A percentile compares a stretch with the other conserved stretches of the same genome.
These are phyloP conservation scores for Skeletonema grethae DNA, from an alignment of 108 stramenopile species.

Conservation along the genomic window DNA sequence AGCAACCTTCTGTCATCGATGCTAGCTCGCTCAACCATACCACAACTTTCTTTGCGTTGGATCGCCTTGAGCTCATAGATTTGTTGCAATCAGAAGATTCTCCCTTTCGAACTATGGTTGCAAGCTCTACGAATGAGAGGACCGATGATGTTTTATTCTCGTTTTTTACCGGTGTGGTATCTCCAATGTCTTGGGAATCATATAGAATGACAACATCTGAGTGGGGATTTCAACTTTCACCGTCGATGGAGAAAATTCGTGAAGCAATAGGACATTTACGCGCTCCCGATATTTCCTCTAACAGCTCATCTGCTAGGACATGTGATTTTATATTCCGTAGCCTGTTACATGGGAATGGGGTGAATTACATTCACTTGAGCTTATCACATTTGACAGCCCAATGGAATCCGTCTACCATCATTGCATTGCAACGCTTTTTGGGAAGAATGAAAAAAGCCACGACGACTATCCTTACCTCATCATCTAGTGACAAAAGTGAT, in stretches of 20 bases:
- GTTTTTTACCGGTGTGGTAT: neutral
- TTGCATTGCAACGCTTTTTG: slow-evolving; percentile 74
- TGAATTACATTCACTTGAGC: slow-evolving; percentile 14
- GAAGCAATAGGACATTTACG: slow-evolving; percentile 3
- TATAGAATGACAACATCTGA: slow-evolving; percentile 7
- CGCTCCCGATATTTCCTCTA: neutral
- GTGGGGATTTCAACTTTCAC: slow-evolving; percentile 24
- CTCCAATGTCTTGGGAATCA: slow-evolving; percentile 20
- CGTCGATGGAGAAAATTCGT: slow-evolving; percentile 3
- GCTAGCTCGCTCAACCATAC: slow-evolving; percentile 11
- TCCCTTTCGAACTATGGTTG: slow-evolving; percentile 58
- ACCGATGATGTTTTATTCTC: neutral
- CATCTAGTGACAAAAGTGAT: neutral
- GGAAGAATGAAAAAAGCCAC: slow-evolving; percentile 61
- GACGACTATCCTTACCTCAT: neutral
- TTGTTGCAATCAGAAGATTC: slow-evolving; percentile 56
- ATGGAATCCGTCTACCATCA: slow-evolving; percentile 82
- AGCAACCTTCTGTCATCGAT: neutral
- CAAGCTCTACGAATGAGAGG: slow-evolving; percentile 28
- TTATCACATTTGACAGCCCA: slow-evolving; percentile 45
- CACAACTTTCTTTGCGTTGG: slow-evolving; percentile 18
- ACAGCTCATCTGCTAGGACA: neutral
- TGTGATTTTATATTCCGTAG: neutral
- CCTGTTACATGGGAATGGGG: slow-evolving; percentile 5
- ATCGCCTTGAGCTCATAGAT: slow-evolving; percentile 57